Base-by-base conservation (phyloP, 2,329 filamentous ascomycete species). In the Verticillium alfalfae region DNA sequence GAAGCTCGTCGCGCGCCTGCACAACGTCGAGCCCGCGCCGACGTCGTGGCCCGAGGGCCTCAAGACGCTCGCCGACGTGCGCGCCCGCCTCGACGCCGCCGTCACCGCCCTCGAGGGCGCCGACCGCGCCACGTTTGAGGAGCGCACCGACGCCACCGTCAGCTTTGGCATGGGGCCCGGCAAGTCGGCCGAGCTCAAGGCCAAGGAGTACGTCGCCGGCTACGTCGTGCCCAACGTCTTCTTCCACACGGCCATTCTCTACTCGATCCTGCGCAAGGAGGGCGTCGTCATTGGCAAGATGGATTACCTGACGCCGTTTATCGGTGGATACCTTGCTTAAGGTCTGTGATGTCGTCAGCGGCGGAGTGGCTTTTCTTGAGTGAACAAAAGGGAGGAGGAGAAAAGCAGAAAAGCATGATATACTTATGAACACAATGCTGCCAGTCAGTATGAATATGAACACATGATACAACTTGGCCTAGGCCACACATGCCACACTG, bases 241-340 rank as follows among this genome's bases (percentile, higher is more conserved):
- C 75, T 91, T 90, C 73, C 88, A 90, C 69, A 66, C 84, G 15
- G 79, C 72, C 3, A 86, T 79, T 13, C 78, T 84, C 10, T 90
- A 90, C 74, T 77, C 72, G 26, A 84, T 90, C 61, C 68, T 90
- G 70, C 78, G 88, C 63, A 81, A 79, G 68, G 80, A 85, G 73
- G 88, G 87, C 1, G 83, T 88, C 34, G 74, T 77, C 0, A n/a
- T 91, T 18, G 86, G 85, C 38, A 90, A 90, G 79, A 49, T 64
- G 59, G 83, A 88, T 68, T 90, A 76, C 69, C 66, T 86, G 49
- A 45, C 13, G 5, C 16, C 67, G 16, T 79, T 77, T 62, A 22
- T 78, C 10, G 66, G 59, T 38, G 64, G 68, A 64, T 69, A 70
- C 62, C n/a, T 71, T 22, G 13, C 54, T 18, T 52, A 10, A 52